A percentile compares a stretch with the other conserved stretches of the same genome.
phyloP scores from a whole-genome alignment of 306 rosid species.

The Phaseolus lunatus region DNA sequence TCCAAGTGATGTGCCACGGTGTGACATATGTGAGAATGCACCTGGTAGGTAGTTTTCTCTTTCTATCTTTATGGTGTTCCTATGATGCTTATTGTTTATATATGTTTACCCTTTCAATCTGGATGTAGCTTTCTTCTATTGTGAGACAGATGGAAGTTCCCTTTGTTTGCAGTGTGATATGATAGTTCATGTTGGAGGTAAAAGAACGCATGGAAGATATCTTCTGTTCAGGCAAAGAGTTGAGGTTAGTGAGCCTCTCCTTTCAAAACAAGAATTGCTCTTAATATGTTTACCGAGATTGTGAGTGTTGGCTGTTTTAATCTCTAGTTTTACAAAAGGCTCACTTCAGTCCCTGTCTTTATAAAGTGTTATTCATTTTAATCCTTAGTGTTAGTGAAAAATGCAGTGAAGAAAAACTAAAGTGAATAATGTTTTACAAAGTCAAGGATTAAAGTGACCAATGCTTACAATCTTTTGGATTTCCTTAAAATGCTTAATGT shows the following conservation, averaged over 20 bases:
- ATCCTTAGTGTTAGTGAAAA: background rate
- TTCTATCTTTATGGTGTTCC: background rate
- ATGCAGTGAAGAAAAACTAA: background rate
- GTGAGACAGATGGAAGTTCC: slow-evolving; percentile 95
- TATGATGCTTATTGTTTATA: slow-evolving; percentile 38
- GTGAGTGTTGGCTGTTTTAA: too few relatives aligned
- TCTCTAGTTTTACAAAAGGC: background rate
- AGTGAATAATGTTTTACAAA: background rate
- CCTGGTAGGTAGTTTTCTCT: slow-evolving; percentile 64
- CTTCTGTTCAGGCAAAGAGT: slow-evolving; percentile 93
- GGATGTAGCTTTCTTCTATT: slow-evolving; percentile 92
- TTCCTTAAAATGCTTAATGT: slow-evolving; percentile 34
- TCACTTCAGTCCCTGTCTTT: background rate
- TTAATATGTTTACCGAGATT: background rate
- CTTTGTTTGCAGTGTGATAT: slow-evolving; percentile 97
- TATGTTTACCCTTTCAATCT: slow-evolving; percentile 44
- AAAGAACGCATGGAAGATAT: slow-evolving; percentile 97
- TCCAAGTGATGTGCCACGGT: slow-evolving; percentile 91
- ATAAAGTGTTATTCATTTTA: background rate
- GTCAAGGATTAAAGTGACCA: background rate
- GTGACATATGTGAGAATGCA: slow-evolving; percentile 97
- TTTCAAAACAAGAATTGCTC: slow-evolving; percentile 14
- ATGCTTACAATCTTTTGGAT: background rate
- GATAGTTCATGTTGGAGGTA: slow-evolving; percentile 98
- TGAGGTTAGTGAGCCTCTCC: slow-evolving; percentile 67